Evolutionary conservation across 805 yeast genomes (phyloP), one percentile per base, ranked within the genome.

Genomic region (Zygosaccharomyces kombuchaensis): DNA sequence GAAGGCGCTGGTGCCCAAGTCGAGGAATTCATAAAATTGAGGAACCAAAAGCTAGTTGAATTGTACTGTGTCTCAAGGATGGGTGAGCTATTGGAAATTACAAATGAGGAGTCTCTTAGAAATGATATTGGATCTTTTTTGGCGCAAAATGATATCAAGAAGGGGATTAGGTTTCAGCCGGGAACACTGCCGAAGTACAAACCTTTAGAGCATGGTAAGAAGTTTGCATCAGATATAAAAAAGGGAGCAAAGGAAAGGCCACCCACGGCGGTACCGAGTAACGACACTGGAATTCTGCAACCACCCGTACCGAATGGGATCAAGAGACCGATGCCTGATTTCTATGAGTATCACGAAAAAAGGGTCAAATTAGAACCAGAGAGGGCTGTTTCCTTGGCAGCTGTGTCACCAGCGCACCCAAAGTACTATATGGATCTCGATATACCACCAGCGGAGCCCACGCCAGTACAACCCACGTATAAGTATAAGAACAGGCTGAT

Each of bases 31-130:
- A 66, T 78, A 9, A 68, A 71, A 48, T 68, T 69, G 36, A 68
- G 88, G 40, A 79, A 79, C 54, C 67, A 81, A 22, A 79, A 78
- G 56, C 67, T 83, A 19, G 72, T 83, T 1, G 85, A 82, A 60
- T 65, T 83, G 13, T 82, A 78, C 57, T 76, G 81, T 51, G 74
- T 82, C 10, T 70, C 85, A 9, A 62, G 78, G 48, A 62, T 78
- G 42, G 78, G 81, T 14, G 67, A 71, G 46, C 59, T 76, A 45
- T 46, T 70, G 37, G 56, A 62, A 4, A 53, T 80, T 69, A 39
- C 67, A 58, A 52, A 71, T 72, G 47, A 70, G 57, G 48, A 70
- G 55, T 40, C 70, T 56, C 68, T 50, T 44, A 59, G 59, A 46
- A 68, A 71, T 65, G 55, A 71, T 62, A 38, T 63, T 69, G 45